Evolutionary conservation across 257 asterid genomes (phyloP).

Genomic region (Mitragyna speciosa): DNA sequence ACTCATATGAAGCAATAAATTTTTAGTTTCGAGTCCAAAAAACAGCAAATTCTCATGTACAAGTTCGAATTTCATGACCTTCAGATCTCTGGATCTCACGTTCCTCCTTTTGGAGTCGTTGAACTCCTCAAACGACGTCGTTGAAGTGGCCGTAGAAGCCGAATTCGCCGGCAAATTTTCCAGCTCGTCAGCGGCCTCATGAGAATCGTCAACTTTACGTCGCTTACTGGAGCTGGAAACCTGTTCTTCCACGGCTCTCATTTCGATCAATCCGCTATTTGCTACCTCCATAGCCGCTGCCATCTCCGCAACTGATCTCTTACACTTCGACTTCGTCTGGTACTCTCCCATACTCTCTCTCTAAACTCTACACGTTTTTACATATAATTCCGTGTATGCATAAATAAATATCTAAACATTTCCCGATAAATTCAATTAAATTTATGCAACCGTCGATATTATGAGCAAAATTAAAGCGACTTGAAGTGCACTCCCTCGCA

Average conservation of each 20-base stretch:
- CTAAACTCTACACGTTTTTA: not conserved
- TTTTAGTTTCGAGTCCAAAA: not conserved
- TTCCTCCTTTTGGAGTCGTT: constrained; percentile 33
- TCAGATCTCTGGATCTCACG: constrained; percentile 62
- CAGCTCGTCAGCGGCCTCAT: constrained; percentile 6
- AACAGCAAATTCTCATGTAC: not conserved
- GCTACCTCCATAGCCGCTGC: constrained; percentile 7
- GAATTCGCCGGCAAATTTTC: constrained; percentile 35
- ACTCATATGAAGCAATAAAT: not conserved
- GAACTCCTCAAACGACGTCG: constrained; percentile 29
- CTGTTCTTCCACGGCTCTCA: constrained; percentile 41
- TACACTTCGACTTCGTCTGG: constrained; percentile 38
- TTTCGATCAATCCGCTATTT: constrained; percentile 3
- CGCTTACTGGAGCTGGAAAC: constrained; percentile 47
- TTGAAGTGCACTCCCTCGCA: not conserved
- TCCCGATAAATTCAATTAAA: not conserved
- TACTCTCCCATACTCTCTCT: constrained; percentile 34
- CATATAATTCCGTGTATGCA: constrained; percentile 2
- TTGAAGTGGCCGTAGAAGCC: constrained; percentile 44
- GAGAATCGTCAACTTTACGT: constrained; percentile 41
- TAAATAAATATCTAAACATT: too few relatives aligned
- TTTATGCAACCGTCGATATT: not conserved
- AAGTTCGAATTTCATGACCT: constrained; percentile 46
- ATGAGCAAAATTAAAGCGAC: not conserved
- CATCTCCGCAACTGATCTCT: constrained; percentile 23